phyloP scores from a whole-genome alignment of 257 asterid genomes.

The Salvia miltiorrhiza region DNA sequence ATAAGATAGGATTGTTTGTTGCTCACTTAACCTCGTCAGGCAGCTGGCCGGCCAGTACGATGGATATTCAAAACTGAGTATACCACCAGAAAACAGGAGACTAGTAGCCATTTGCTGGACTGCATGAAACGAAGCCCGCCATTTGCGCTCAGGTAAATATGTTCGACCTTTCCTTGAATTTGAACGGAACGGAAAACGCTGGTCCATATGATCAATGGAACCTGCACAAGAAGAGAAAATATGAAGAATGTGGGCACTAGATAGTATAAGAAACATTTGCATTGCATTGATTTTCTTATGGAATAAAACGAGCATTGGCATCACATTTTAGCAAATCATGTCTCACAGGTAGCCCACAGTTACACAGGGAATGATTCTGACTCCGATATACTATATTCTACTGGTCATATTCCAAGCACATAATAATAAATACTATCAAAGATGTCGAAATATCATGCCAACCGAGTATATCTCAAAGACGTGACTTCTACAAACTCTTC shows the following conservation, averaged over 20 bases:
- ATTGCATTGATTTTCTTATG: not conserved
- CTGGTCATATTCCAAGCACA: not conserved
- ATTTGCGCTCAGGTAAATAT: conserved; percentile 1
- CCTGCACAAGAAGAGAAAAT: conserved; percentile 20
- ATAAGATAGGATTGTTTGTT: not conserved
- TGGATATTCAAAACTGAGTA: not conserved
- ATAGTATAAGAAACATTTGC: too few relatives aligned
- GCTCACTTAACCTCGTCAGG: conserved; percentile 3
- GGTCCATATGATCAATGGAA: conserved; percentile 9
- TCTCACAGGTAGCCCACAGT: not conserved
- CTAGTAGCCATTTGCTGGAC: conserved; percentile 7
- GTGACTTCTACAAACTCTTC: not conserved
- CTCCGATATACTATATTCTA: not conserved
- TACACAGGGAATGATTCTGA: not conserved
- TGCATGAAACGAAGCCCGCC: not conserved
- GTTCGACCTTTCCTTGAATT: conserved; percentile 8
- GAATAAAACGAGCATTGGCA: not conserved
- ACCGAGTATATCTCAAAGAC: not conserved
- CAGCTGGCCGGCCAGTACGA: not conserved
- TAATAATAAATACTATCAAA: not conserved
- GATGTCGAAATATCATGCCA: not conserved
- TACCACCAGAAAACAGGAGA: conserved; percentile 18
- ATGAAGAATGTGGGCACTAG: too few relatives aligned
- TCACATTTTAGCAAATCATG: not conserved
- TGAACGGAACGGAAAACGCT: not conserved